Evolutionary conservation across 768 basidiomycete species (phyloP), one percentile per base, ranked within the genome.

Genomic region (Thelephora ganbajun): DNA sequence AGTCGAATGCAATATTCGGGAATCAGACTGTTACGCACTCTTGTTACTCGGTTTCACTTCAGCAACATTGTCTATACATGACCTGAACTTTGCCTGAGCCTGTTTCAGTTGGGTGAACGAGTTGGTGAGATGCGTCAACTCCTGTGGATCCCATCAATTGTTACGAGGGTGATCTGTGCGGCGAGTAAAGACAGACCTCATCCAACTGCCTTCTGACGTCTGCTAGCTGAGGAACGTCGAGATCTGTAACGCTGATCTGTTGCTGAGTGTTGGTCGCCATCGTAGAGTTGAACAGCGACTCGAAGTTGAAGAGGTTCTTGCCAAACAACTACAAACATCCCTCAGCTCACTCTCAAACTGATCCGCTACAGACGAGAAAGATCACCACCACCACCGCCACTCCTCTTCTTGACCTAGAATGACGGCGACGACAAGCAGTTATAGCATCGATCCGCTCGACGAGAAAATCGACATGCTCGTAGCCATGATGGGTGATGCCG

Each of bases 131-230:
- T 96, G 93, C 48, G 77, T 83, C 43, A 99, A 66, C 72, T 99
- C 94, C 93, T 98, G 61, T 18, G 22, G 18, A 46, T 14, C 16
- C 20, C 16, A 14, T 42, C 23, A 43, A 43, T 30, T 44, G 19
- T 26, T 42, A 48, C 22, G 44, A 48, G 45, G 43, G 44, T 26
- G 14, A 14, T 30, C 26, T 30, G 18, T 19, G 30, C 18, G 23
- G 35, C 12, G 19, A 35, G 20, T 44, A n/a, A 22, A 16, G 18
- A 58, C 66, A 52, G 47, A 88, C 94, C 66, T 96, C 89, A 57
- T 99, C 93, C 0, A 99, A 72, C 61, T 97, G 94, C 52, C 82
- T 79, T 54, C 83, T 79, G 35, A 97, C 90, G 54, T 96, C 90
- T 9, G 80, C 72, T 2, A 98, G 76, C 63, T 98, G 94, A 1